Evolutionary conservation across 495 filamentous ascomycete genomes (phyloP).

Genomic region (Tricharina praecox): DNA sequence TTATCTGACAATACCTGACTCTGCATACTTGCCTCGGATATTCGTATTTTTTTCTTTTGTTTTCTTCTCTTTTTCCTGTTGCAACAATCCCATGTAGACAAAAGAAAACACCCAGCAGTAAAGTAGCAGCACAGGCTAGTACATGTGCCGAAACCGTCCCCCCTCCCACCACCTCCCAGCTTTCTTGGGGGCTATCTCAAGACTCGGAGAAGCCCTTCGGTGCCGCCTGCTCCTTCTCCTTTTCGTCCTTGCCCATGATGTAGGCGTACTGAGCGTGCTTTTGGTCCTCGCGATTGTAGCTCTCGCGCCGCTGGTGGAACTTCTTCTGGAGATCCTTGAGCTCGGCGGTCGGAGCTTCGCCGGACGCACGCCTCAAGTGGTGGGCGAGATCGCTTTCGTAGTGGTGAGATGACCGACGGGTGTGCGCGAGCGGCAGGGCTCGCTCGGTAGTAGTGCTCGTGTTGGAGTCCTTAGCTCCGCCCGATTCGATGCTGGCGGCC

Average conservation of each 20-base stretch:
- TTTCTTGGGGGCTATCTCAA: too few relatives aligned
- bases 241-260: conserved; percentile 3
- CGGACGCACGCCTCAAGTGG: not conserved
- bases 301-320: conserved; percentile 14
- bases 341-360: conserved; percentile 1
- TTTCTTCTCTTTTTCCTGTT: too few relatives aligned
- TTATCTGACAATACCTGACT: too few relatives aligned
- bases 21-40: too few relatives aligned
- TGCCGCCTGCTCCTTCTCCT: conserved; percentile 15
- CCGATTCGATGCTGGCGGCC: conserved; percentile 17
- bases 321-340: conserved; percentile 9
- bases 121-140: too few relatives aligned
- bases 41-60: too few relatives aligned
- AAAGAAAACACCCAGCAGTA: too few relatives aligned
- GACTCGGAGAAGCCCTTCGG: too few relatives aligned
- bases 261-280: conserved; percentile 13
- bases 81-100: too few relatives aligned
- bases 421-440: conserved; percentile 3
- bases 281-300: conserved; percentile 21
- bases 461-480: conserved; percentile 1
- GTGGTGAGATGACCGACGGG: conserved; percentile 20
- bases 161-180: too few relatives aligned
- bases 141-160: too few relatives aligned
- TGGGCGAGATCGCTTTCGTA: conserved; percentile 13
- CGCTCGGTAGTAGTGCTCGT: not conserved